Base-by-base conservation (phyloP, 129 eudicot genomes). In the Pseudognaphalium luteoalbum region DNA sequence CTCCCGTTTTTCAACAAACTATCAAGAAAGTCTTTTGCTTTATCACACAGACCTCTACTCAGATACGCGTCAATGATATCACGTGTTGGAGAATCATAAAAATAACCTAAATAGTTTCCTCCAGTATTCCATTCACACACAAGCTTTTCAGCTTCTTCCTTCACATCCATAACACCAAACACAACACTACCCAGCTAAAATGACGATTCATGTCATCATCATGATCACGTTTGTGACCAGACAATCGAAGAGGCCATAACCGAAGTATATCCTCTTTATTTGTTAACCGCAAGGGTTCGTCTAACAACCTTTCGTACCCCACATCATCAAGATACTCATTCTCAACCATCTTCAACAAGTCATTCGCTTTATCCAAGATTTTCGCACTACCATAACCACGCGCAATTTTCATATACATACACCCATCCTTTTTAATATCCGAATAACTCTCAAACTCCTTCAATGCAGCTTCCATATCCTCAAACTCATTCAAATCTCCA, bases 361-460 rank as follows among this genome's bases (percentile, higher is more conserved):
- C 63, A 54, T 73, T 76, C 28, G 97, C 97, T 76, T 90, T 80
- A 19, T 84, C 80, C 41, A 37, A 57, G 6, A 83, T 67, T 12
- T 69, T 86, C 11, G 71, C 91, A 42, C 80, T 84, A 12, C 85
- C 74, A 44, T 81, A 88, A 57, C 68, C 29, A 64, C 82, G 82
- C 41, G 91, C 98, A 52, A 86, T 88, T 54, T 77, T 88, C 9
- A 97, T 80, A 73, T 88, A 93, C 4, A 96, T 87, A 74, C 82
- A 84, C 97, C 97, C 91, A 75, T 90, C 96, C 84, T 88, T 83
- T n/a, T 74, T 68, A 32, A 93, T 81, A 42, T 85, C 69, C 30
- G 97, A 59, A 67, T 88, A 86, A 47, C 70, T 82, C 83, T 86
- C 96, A 89, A 90, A 86, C 66, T 90, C 96, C 21, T 71, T 78